Percentiles rank a stretch among this genome's conserved stretches.
Evolutionary conservation across 1,284 basidiomycete species (phyloP).

Genomic region (Pyrrhoderma noxium): DNA sequence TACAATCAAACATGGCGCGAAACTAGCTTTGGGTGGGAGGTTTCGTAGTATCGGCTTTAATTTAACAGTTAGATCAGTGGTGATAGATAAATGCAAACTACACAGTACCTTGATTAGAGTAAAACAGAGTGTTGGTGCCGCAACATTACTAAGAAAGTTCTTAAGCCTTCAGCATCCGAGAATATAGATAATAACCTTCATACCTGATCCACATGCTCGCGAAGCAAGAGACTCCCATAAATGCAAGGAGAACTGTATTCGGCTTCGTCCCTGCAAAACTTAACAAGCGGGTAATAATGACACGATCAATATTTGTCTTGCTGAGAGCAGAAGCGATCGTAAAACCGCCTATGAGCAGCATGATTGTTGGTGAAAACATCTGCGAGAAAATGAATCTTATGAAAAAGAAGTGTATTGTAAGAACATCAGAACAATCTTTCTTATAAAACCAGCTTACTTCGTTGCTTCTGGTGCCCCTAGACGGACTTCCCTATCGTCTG

Average conservation of each 20-base stretch:
- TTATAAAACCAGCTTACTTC: slow-evolving; percentile 46
- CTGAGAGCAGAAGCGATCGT: slow-evolving; percentile 95
- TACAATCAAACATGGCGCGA: slow-evolving; percentile 88
- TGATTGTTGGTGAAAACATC: slow-evolving; percentile 91
- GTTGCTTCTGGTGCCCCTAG: slow-evolving; percentile 71
- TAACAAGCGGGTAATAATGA: slow-evolving; percentile 89
- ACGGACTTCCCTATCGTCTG: slow-evolving; percentile 46
- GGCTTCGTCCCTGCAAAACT: slow-evolving; percentile 87
- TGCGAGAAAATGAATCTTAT: slow-evolving; percentile 67
- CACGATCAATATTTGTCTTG: slow-evolving; percentile 96
- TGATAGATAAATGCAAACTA: neutral
- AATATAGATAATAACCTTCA: slow-evolving; percentile 29
- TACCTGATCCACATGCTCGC: slow-evolving; percentile 99
- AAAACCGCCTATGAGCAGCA: slow-evolving; percentile 96
- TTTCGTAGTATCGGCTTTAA: slow-evolving; percentile 87
- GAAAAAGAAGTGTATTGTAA: slow-evolving; percentile 4
- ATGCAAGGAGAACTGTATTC: slow-evolving; percentile 81
- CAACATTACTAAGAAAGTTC: slow-evolving; percentile 70
- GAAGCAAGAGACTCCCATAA: slow-evolving; percentile 97
- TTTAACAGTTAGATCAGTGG: no score
- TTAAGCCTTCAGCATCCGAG: slow-evolving; percentile 18
- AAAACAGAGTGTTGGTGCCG: slow-evolving; percentile 95
- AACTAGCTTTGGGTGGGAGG: slow-evolving; percentile 80
- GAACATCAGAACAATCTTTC: slow-evolving; percentile 8
- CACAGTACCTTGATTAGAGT: slow-evolving; percentile 78